Conservation (phyloP, 1,139 yeast species). For the Kluyveromyces sp. region DNA sequence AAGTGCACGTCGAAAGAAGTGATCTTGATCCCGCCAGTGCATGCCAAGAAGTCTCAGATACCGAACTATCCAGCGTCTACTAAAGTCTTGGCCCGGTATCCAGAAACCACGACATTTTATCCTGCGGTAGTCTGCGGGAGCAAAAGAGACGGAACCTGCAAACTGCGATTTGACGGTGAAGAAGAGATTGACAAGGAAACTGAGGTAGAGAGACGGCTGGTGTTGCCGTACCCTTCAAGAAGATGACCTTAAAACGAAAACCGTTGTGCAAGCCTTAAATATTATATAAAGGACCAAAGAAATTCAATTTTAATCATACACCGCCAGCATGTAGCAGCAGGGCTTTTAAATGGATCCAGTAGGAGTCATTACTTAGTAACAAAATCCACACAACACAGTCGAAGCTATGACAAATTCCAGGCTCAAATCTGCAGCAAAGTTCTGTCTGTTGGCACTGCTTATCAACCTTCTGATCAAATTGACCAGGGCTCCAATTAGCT, state of each 20-base stretch:
- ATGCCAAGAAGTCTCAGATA: conserved; percentile 37
- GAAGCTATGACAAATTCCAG: background rate
- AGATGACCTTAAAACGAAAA: too few species aligned
- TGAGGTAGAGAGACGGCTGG: conserved; percentile 79
- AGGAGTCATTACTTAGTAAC: too few species aligned
- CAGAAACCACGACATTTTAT: conserved; percentile 95
- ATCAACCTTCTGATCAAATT: conserved; percentile 13
- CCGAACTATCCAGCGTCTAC: conserved; percentile 66
- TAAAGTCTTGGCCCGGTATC: conserved; percentile 86
- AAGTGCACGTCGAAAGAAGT: conserved; percentile 78
- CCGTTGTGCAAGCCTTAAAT: too few species aligned
- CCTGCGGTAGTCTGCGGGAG: conserved; percentile 86
- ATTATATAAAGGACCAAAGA: too few species aligned
- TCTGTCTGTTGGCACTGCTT: conserved; percentile 7
- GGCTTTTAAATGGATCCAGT: too few species aligned
- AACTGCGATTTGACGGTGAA: conserved; percentile 89
- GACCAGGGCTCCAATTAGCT: conserved; percentile 7
- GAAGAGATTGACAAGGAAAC: conserved; percentile 96
- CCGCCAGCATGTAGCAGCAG: too few species aligned
- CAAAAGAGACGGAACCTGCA: conserved; percentile 66
- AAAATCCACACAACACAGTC: too few species aligned
- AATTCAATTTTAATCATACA: too few species aligned
- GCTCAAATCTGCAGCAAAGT: conserved; percentile 2
- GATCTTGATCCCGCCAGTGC: conserved; percentile 58
- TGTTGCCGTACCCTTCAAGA: conserved; percentile 57